Evolutionary conservation across 495 filamentous ascomycete species (phyloP).

Genomic region (Gamarada debralockiae): DNA sequence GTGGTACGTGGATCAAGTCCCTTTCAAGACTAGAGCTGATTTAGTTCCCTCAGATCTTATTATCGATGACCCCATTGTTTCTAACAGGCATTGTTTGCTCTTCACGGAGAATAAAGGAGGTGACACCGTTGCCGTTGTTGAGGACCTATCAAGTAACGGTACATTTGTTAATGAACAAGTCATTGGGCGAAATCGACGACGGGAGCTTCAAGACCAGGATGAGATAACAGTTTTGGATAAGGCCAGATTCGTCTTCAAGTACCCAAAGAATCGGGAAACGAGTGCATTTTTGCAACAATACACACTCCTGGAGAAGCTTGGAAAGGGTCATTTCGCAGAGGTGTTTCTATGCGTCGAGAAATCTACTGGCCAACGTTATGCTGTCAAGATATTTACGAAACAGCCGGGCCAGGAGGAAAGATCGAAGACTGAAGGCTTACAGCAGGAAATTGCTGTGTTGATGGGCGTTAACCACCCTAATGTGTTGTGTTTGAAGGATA

Average conservation of each 20-base stretch:
- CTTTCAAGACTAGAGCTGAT: not conserved
- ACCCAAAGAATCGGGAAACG: constrained; percentile 70
- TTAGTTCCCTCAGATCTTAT: constrained; percentile 61
- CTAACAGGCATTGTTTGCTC: constrained; percentile 89
- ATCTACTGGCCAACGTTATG: constrained; percentile 74
- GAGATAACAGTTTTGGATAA: constrained; percentile 82
- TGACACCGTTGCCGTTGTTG: constrained; percentile 75
- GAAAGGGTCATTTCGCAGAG: constrained; percentile 95
- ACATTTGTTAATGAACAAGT: constrained; percentile 93
- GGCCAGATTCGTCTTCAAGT: constrained; percentile 84
- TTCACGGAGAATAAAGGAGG: constrained; percentile 84
- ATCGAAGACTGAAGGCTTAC: constrained; percentile 76
- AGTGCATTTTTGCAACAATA: constrained; percentile 86
- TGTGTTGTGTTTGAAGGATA: constrained; percentile 89
- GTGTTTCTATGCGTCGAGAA: constrained; percentile 91
- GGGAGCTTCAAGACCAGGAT: constrained; percentile 83
- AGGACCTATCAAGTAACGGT: constrained; percentile 94
- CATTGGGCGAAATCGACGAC: constrained; percentile 85
- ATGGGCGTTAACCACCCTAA: constrained; percentile 98
- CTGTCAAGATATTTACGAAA: constrained; percentile 93
- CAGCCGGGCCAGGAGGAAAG: constrained; percentile 71
- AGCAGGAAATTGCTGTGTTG: constrained; percentile 93
- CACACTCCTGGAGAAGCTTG: constrained; percentile 76
- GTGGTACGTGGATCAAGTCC: constrained; percentile 56
- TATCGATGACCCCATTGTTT: constrained; percentile 78